Conservation (phyloP, 163 green algal genomes). For the Botryococcus braunii region DNA sequence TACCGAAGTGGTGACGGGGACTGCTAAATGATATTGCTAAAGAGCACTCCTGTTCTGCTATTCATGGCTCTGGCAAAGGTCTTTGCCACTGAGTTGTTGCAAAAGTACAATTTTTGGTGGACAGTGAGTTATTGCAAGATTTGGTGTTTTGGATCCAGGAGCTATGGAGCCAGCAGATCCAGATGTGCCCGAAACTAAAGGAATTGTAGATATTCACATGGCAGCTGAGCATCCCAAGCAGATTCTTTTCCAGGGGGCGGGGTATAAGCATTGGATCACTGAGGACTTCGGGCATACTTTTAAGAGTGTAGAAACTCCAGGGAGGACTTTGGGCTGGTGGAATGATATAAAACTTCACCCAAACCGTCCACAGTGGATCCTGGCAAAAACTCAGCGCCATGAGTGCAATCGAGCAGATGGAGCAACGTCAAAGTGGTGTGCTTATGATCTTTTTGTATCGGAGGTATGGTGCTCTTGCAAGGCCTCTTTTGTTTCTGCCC, state of each 20-base stretch:
- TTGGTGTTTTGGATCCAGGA: background rate
- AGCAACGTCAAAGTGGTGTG: conserved; percentile 26
- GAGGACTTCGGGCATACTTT: conserved; percentile 29
- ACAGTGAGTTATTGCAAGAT: background rate
- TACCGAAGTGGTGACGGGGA: too few species aligned
- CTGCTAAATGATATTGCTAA: too few species aligned
- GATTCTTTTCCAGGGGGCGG: conserved; percentile 19
- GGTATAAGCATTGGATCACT: conserved; percentile 28
- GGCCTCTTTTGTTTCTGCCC: background rate
- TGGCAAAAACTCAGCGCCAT: conserved; percentile 30
- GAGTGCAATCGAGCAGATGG: conserved; percentile 24
- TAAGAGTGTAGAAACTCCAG: conserved; percentile 11
- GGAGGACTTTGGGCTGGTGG: conserved; percentile 14
- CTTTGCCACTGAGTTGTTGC: background rate
- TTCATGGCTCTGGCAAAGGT: too few species aligned
- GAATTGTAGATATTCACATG: conserved; percentile 11
- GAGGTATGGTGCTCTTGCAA: conserved; percentile 14
- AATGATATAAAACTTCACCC: conserved; percentile 24
- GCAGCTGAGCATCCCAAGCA: conserved; percentile 1
- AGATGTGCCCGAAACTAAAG: background rate
- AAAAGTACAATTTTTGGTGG: background rate
- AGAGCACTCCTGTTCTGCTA: too few species aligned
- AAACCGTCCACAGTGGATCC: conserved; percentile 37
- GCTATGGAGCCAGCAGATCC: background rate
- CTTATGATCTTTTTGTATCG: conserved; percentile 45